Conservation (phyloP, 257 asterid species). For the Rhazya stricta region DNA sequence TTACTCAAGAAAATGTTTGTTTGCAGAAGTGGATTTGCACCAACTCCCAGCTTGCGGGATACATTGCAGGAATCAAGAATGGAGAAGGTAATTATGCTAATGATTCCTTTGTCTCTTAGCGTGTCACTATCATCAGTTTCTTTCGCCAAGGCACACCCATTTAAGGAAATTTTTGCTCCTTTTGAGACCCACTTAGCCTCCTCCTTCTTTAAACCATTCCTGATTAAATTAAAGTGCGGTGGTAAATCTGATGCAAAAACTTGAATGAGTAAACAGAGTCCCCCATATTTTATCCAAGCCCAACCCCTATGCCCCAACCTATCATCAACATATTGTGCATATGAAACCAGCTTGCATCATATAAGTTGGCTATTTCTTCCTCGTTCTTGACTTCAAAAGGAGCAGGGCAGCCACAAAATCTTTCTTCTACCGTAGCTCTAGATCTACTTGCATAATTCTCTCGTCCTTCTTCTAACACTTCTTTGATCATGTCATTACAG, state of each 20-base stretch:
- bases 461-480: background rate
- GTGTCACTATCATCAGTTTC: background rate
- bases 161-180: background rate
- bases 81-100: conserved; percentile 61
- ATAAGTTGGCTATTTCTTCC: too few relatives aligned
- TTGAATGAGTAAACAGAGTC: background rate
- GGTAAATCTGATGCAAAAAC: background rate
- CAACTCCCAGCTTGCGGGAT: conserved; percentile 61
- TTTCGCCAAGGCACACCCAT: background rate
- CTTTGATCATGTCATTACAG: conserved; percentile 26
- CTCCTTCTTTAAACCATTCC: background rate
- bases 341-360: too few relatives aligned
- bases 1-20: conserved; percentile 82
- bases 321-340: too few relatives aligned
- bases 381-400: too few relatives aligned
- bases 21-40: conserved; percentile 60
- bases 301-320: too few relatives aligned
- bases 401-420: too few relatives aligned
- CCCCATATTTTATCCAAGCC: too few relatives aligned
- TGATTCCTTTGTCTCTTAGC: background rate
- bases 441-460: background rate
- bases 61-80: conserved; percentile 82
- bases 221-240: background rate
- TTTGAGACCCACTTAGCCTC: too few relatives aligned
- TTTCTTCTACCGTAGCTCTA: too few relatives aligned